Evolutionary conservation across 352 stramenopile species (phyloP).

Genomic region (Pythium graminicola): DNA sequence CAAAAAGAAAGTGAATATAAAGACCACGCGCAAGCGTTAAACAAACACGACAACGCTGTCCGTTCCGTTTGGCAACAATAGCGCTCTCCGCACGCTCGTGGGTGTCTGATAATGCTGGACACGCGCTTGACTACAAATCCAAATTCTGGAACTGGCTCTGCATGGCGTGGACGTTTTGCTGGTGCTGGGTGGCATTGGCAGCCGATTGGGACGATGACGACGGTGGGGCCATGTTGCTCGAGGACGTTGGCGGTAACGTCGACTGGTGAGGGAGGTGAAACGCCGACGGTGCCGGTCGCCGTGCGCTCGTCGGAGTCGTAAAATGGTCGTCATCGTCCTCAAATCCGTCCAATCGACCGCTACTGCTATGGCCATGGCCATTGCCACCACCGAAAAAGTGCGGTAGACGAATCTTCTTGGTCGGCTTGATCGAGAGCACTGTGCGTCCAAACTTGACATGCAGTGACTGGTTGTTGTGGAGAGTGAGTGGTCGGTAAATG

Average conservation of each 20-base stretch:
- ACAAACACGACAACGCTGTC: neutral
- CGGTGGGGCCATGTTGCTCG: neutral
- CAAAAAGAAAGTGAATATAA: conserved; percentile 1
- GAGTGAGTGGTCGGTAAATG: conserved; percentile 89
- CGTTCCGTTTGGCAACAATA: neutral
- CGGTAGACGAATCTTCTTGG: conserved; percentile 82
- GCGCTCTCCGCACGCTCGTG: neutral
- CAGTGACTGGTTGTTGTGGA: conserved; percentile 85
- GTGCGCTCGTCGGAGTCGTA: conserved; percentile 60
- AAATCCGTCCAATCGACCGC: conserved; percentile 50
- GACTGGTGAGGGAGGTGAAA: conserved; percentile 29
- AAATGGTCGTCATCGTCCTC: conserved; percentile 64
- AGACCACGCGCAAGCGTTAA: conserved; percentile 1
- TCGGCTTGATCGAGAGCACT: conserved; percentile 83
- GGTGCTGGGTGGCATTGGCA: conserved; percentile 33
- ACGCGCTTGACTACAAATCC: conserved; percentile 54
- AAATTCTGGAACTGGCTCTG: conserved; percentile 57
- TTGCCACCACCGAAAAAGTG: conserved; percentile 66
- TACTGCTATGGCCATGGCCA: conserved; percentile 41
- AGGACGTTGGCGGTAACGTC: conserved; percentile 12
- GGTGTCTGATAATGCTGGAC: conserved; percentile 15
- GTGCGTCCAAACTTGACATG: conserved; percentile 85
- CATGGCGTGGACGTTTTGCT: conserved; percentile 27
- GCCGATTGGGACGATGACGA: conserved; percentile 10
- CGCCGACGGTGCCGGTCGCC: conserved; percentile 44